Conservation (phyloP, 1,284 basidiomycete species). For the Fistulinella cinereoalba region DNA sequence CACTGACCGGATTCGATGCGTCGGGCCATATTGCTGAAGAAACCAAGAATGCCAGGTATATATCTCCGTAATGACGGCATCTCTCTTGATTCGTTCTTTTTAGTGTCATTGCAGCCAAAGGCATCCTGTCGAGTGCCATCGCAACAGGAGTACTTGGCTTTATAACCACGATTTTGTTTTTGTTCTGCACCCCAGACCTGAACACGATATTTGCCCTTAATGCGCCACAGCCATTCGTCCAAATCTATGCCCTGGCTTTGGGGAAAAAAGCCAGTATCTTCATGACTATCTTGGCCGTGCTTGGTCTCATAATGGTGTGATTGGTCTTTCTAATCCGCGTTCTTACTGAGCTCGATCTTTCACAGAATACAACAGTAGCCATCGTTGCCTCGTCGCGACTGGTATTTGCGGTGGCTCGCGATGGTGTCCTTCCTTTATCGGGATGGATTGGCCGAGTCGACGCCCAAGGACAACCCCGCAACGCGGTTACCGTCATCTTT, state of each 20-base stretch:
- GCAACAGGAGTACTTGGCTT: conserved; percentile 77
- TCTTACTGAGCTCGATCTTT: background rate
- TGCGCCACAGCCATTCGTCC: conserved; percentile 86
- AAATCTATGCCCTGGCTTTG: conserved; percentile 76
- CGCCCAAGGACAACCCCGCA: conserved; percentile 65
- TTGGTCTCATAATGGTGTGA: conserved; percentile 75
- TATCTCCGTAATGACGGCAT: background rate
- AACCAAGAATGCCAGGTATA: conserved; percentile 78
- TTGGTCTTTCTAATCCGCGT: background rate
- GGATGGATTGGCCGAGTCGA: conserved; percentile 77
- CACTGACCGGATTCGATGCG: conserved; percentile 84
- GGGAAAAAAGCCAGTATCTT: conserved; percentile 75
- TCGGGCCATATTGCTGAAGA: conserved; percentile 88
- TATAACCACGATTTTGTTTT: conserved; percentile 72
- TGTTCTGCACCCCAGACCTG: conserved; percentile 82
- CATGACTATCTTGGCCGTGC: conserved; percentile 77
- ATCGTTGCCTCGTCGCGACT: conserved; percentile 53
- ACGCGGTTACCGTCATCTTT: conserved; percentile 81
- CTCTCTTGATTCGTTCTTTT: conserved; percentile 1
- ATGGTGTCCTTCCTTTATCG: conserved; percentile 81
- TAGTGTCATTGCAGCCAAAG: conserved; percentile 74
- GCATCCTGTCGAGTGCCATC: conserved; percentile 71
- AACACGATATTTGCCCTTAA: conserved; percentile 67
- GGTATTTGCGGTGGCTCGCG: conserved; percentile 83
- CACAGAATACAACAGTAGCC: background rate